Conservation (phyloP, 2,329 filamentous ascomycete genomes). For the Alternaria postmessia region DNA sequence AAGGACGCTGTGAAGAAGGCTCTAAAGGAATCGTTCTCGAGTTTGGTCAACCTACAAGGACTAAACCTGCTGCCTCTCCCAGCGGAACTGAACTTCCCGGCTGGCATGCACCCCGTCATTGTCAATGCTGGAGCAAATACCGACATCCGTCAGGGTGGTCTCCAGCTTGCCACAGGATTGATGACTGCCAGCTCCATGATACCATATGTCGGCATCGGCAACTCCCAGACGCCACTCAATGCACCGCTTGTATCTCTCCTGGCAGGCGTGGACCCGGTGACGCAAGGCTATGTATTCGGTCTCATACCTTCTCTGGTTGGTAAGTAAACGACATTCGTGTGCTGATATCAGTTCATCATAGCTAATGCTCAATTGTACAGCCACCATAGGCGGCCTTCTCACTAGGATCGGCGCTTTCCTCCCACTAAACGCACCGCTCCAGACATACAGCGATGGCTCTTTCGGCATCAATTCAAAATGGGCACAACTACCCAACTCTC, state of each 20-base stretch:
- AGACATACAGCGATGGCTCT: constrained; percentile 8
- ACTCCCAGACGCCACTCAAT: constrained; percentile 11
- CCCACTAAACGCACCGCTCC: constrained; percentile 6
- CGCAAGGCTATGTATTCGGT: constrained; percentile 6
- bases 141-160: constrained; percentile 14
- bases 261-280: constrained; percentile 8
- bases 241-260: constrained; percentile 10
- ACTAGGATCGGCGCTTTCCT: constrained; percentile 16
- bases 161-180: constrained; percentile 10
- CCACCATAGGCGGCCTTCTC: constrained; percentile 11
- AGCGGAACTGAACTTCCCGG: constrained; percentile 1
- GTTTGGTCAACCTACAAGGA: constrained; percentile 6
- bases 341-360: background rate
- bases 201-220: constrained; percentile 10
- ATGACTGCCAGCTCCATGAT: constrained; percentile 10
- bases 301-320: constrained; percentile 14
- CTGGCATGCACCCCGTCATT: constrained; percentile 16
- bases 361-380: constrained; percentile 2
- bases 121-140: constrained; percentile 3
- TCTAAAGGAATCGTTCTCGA: constrained; percentile 9
- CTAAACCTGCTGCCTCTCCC: constrained; percentile 7
- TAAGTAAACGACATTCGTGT: background rate
- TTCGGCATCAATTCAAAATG: constrained; percentile 15
- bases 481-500: constrained; percentile 13
- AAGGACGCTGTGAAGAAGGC: constrained; percentile 14